Base-by-base conservation (phyloP, 495 filamentous ascomycete species). In the Hypoxylon trugodes region DNA sequence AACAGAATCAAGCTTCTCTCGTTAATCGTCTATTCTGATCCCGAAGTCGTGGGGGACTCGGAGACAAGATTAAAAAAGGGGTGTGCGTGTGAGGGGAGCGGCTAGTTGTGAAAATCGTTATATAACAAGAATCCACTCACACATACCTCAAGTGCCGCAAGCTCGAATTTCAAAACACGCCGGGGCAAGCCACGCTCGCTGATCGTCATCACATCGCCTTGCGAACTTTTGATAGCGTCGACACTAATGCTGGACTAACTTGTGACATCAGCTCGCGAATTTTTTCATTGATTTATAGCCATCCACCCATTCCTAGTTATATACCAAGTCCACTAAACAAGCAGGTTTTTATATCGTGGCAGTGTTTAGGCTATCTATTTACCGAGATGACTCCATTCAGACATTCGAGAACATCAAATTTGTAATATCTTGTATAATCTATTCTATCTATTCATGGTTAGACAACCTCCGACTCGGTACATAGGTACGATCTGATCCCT, bases 181-280 rank as follows among this genome's bases (percentile, higher is more conserved):
- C 62, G 55, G 54, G 6, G 22, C 55, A 66, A 66, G 62, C 55
- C 50, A 60, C 55, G 18, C 22, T 48, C 43, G 62, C 56, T 55
- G 62, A 60, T 66, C 55, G 24, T 66, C 62, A 66, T 66, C 61
- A 65, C 36, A 42, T 41, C 55, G 46, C 26, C 48, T 38, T 54
- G 35, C 37, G n/a, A 58, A 40, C 35, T 47, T 52, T 58, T n/a
- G 25, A 46, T 56, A 56, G 47, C 25, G 37, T 40, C 30, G 7
- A 22, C 32, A 24, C 48, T 52, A 59, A 50, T 37, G 33, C 53
- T 25, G 24, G 25, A 30, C 48, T 38, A 59, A 37, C 16, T n/a
- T 42, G 28, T 54, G 41, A 59, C 47, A 52, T 52, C 54, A 41
- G 22, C 12, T 45, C 28, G 37, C 28, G 15, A 42, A 38, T 42